Conservation (phyloP, 1,284 basidiomycete genomes). For the Cronartium quercuum region DNA sequence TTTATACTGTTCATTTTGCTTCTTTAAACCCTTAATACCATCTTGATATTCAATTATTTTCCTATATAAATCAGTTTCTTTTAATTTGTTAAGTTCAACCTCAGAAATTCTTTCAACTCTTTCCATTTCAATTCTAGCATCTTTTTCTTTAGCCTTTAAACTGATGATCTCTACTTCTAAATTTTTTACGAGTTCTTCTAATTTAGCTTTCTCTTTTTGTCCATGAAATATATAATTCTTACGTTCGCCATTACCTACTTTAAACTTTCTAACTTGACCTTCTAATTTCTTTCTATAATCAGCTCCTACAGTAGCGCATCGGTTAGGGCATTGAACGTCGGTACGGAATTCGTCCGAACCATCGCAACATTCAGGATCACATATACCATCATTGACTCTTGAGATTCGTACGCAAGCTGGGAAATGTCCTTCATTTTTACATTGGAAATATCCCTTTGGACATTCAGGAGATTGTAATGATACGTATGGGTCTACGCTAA, state of each 20-base stretch:
- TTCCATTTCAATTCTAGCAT: conserved; percentile 52
- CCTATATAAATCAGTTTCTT: conserved; percentile 68
- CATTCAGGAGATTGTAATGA: conserved; percentile 23
- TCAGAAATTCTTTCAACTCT: conserved; percentile 44
- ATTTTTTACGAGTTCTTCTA: conserved; percentile 60
- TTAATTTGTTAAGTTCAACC: conserved; percentile 55
- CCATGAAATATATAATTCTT: conserved; percentile 79
- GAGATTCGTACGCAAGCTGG: conserved; percentile 70
- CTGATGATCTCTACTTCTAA: conserved; percentile 52
- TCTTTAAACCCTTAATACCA: conserved; percentile 68
- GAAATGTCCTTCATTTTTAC: conserved; percentile 79
- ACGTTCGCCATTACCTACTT: conserved; percentile 81
- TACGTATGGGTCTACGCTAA: conserved; percentile 1
- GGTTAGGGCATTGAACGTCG: conserved; percentile 62
- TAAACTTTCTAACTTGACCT: conserved; percentile 61
- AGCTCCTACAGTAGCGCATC: conserved; percentile 69
- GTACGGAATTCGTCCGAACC: conserved; percentile 86
- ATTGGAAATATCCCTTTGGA: conserved; percentile 58
- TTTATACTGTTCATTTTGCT: conserved; percentile 64
- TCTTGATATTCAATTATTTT: conserved; percentile 67
- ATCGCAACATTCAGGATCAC: conserved; percentile 91
- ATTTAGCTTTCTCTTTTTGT: conserved; percentile 72
- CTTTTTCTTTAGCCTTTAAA: conserved; percentile 60
- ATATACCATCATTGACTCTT: conserved; percentile 88
- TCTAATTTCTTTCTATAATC: conserved; percentile 62